Conservation (phyloP, 441 rosid genomes). For the Kokia cookei region DNA sequence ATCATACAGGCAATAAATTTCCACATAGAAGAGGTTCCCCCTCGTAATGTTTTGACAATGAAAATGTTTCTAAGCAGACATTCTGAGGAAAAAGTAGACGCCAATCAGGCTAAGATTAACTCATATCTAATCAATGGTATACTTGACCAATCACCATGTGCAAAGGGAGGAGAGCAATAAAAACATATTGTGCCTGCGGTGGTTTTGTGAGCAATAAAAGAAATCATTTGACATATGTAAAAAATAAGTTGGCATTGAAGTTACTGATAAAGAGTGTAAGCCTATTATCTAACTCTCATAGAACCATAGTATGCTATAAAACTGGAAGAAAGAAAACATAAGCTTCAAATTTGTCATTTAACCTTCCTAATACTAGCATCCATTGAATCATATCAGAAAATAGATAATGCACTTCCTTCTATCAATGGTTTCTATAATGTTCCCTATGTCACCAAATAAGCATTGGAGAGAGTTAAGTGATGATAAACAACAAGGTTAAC, state of each 20-base stretch:
- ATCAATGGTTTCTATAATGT: neutral
- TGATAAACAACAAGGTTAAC: neutral
- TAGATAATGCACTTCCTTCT: neutral
- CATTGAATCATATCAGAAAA: neutral
- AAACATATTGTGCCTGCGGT: neutral
- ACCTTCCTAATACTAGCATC: neutral
- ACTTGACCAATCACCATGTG: neutral
- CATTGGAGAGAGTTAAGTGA: neutral
- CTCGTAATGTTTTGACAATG: neutral
- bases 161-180: neutral
- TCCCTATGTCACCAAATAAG: neutral
- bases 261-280: neutral
- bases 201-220: neutral
- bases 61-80: neutral
- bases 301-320: neutral
- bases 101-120: neutral
- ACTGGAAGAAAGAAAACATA: neutral
- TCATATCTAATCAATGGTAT: neutral
- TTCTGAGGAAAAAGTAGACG: neutral
- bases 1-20: neutral
- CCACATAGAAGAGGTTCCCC: neutral
- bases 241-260: neutral
- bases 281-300: neutral
- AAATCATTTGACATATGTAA: neutral
- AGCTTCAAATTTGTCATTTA: neutral